These are phyloP conservation scores for Xylariaceae sp. DNA, from an alignment of 2,329 filamentous ascomycete genomes.

Conservation along the genomic window DNA sequence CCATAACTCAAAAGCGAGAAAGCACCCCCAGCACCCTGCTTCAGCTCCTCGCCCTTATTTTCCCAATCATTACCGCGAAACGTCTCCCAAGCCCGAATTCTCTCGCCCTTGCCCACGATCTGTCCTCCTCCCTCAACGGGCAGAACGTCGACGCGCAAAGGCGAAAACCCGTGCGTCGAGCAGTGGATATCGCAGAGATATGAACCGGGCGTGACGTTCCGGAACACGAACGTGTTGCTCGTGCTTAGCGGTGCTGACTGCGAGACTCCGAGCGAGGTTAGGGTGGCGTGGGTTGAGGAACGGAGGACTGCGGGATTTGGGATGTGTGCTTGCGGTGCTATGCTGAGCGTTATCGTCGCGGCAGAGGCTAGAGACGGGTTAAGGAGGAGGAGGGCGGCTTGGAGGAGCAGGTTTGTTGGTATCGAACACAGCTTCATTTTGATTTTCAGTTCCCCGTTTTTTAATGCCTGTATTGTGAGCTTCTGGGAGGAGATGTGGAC, in stretches of 20 bases:
- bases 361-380: conserved; percentile 24
- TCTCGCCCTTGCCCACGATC: conserved; percentile 14
- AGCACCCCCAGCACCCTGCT: conserved; percentile 21
- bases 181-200: conserved; percentile 83
- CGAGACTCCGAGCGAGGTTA: conserved; percentile 39
- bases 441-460: too few relatives aligned
- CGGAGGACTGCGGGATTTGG: conserved; percentile 54
- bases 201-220: conserved; percentile 64
- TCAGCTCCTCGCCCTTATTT: conserved; percentile 68
- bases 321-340: conserved; percentile 36
- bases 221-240: conserved; percentile 71
- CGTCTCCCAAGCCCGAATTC: conserved; percentile 72
- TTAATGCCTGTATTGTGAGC: too few relatives aligned
- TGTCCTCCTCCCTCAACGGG: conserved; percentile 29
- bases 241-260: conserved; percentile 60
- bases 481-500: too few relatives aligned
- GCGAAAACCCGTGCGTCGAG: conserved; percentile 69
- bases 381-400: conserved; percentile 30
- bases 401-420: conserved; percentile 29
- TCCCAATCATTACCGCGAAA: conserved; percentile 86
- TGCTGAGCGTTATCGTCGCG: conserved; percentile 44
- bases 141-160: conserved; percentile 72
- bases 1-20: conserved; percentile 61
- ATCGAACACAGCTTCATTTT: too few relatives aligned
- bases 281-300: conserved; percentile 59